Base-by-base conservation (phyloP, 768 basidiomycete genomes). In the Vishniacozyma victoriae region DNA sequence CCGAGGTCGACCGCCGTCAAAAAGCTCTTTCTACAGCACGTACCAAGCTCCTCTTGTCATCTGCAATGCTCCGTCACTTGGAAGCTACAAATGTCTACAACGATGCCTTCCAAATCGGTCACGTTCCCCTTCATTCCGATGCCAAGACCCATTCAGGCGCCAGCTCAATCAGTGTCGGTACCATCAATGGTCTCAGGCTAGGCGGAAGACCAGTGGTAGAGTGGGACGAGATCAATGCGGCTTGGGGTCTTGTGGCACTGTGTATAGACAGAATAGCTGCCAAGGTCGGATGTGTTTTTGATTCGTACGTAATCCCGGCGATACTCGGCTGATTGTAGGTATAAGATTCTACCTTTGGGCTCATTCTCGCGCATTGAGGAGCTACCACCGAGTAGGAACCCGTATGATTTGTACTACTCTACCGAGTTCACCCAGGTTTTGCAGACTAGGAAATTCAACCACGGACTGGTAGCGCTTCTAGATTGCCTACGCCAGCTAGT, bases 171-270 rank as follows among this genome's bases (percentile, higher is more conserved):
- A 67, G 59, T 22, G 65, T 97, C 62, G 95, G 90, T 1, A 97
- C 93, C n/a, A 96, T 99, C 71, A 97, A 97, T 62, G 90, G 90
- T 2, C 78, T 99, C 13, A 80, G 95, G 29, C 73, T 97, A 18
- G 95, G 95, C 3, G 81, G 92, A 54, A 82, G 92, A 9, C 55
- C 50, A 7, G 54, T 88, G 82, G 92, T 97, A 24, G 95, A 97
- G 67, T 99, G 92, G 92, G 81, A 88, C 2, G 95, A 99, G 73
- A 91, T 97, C 70, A 97, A 97, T 65, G 95, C 95, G 11, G 95
- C 95, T 15, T 95, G 93, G 91, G 95, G 95, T 1, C 85, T 95
- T 67, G 88, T 92, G 0, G 76, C 93, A n/a, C 77, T 97, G 15
- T 77, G 97, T 47, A 74, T 96, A 27, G 87, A 93, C 64, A 89